Conservation (phyloP, 2,329 filamentous ascomycete species). For the Fusarium hainanense region DNA sequence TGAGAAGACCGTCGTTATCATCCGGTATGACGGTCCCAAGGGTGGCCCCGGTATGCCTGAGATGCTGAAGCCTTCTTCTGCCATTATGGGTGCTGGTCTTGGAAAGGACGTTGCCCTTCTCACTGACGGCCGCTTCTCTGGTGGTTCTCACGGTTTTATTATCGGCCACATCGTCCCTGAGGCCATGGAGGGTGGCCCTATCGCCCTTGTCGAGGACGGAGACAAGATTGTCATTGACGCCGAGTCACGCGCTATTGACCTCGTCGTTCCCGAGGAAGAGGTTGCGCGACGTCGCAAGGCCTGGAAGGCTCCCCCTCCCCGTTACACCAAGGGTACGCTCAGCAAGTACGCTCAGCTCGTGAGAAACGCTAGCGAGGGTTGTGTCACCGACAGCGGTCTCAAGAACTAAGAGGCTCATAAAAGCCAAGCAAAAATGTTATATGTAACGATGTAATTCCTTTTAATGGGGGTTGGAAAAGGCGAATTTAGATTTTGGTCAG, state of each 20-base stretch:
- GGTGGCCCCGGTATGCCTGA: conserved; percentile 96
- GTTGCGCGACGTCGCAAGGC: conserved; percentile 65
- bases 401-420: conserved; percentile 30
- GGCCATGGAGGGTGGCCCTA: conserved; percentile 86
- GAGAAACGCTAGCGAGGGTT: conserved; percentile 68
- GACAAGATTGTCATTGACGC: conserved; percentile 86
- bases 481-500: conserved; percentile 42
- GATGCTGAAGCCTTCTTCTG: conserved; percentile 91
- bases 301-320: conserved; percentile 71
- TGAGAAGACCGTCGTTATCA: conserved; percentile 89
- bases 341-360: conserved; percentile 75
- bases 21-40: conserved; percentile 93
- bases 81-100: conserved; percentile 90
- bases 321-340: conserved; percentile 72
- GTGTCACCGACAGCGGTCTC: conserved; percentile 63
- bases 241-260: conserved; percentile 75
- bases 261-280: conserved; percentile 74
- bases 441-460: conserved; percentile 40
- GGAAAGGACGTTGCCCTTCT: conserved; percentile 79
- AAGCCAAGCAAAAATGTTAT: conserved; percentile 18
- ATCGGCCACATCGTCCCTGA: conserved; percentile 91
- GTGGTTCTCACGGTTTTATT: conserved; percentile 86
- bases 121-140: conserved; percentile 81
- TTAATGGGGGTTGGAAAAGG: conserved; percentile 46
- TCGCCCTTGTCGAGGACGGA: conserved; percentile 83